These are phyloP conservation scores for Quillaja saponaria DNA, from an alignment of 306 rosid genomes.

Conservation along the genomic window DNA sequence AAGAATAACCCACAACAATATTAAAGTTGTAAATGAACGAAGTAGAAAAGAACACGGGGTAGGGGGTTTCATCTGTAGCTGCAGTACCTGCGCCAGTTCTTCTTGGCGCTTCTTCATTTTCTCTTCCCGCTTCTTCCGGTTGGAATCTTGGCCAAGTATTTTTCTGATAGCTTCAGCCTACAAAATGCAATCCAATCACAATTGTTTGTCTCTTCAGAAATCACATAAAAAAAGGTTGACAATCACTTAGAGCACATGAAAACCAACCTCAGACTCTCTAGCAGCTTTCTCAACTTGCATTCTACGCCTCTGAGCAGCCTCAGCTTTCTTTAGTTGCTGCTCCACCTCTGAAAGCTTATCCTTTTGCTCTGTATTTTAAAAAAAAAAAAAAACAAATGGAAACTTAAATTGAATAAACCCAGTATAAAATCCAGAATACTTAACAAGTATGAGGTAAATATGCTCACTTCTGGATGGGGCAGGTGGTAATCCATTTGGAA, in stretches of 20 bases:
- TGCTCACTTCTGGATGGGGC: slow-evolving; percentile 92
- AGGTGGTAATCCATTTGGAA: slow-evolving; percentile 96
- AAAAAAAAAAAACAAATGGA: slow-evolving; percentile 22
- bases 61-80: neutral
- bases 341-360: slow-evolving; percentile 81
- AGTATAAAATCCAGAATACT: slow-evolving; percentile 22
- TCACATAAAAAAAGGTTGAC: neutral
- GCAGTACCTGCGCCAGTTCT: slow-evolving; percentile 80
- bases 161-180: slow-evolving; percentile 94
- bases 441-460: slow-evolving; percentile 5
- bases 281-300: slow-evolving; percentile 94
- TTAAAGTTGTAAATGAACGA: neutral
- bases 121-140: slow-evolving; percentile 86
- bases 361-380: slow-evolving; percentile 69
- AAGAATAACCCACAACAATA: neutral
- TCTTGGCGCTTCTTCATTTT: slow-evolving; percentile 88
- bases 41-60: neutral
- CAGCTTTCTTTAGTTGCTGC: slow-evolving; percentile 88
- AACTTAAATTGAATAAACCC: slow-evolving; percentile 28
- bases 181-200: slow-evolving; percentile 29
- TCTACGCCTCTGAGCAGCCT: slow-evolving; percentile 90
- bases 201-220: slow-evolving; percentile 11
- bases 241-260: slow-evolving; percentile 18
- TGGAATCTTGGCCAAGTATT: slow-evolving; percentile 97
- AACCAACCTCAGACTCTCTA: slow-evolving; percentile 81